Evolutionary conservation across 75 land plant species (phyloP), one percentile per base, ranked within the genome.

Genomic region (Picea sitchensis): DNA sequence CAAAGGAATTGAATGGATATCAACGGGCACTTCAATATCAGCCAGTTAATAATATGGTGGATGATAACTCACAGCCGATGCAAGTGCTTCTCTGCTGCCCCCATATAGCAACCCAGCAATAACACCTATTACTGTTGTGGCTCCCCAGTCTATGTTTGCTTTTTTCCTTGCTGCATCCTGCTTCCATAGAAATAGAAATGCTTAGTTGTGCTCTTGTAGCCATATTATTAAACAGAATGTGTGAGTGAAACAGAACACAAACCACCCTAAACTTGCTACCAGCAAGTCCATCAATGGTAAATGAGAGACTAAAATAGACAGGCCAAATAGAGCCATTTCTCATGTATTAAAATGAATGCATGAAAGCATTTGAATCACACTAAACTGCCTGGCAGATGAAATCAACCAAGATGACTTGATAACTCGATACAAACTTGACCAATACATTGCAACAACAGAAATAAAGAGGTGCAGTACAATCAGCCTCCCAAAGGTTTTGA

Each of bases 61-160:
- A 18, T n/a, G n/a, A 59, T n/a, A 44, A 75, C 92, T 89, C 81
- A 96, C 99, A 79, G 88, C 87, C 62, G 96, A 95, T 74, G 87
- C 92, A 83, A 89, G 36, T 23, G 98, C 99, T 76, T 95, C 99
- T 77, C 88, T 96, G 83, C 88, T 86, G 23, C 99, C 99, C 36
- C 99, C 99, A 84, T 95, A 97, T 13, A 97, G 80, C 99, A 95
- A 87, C 56, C 99, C 99, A 63, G 99, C 96, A 81, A 97, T 82
- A 65, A 97, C 84, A 56, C 99, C 99, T 67, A 91, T 36, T 4
- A 87, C 82, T 4, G 98, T 91, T 23, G 95, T 93, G 2, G 92
- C 91, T 34, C 98, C 98, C 98, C 98, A 95, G 76, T 90, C 92
- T 11, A 87, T 82, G 13, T 82, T 89, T 76, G 88, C 91, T 14